These are phyloP conservation scores for Debaryomyces maramus DNA, from an alignment of 805 yeast species.

Conservation along the genomic window DNA sequence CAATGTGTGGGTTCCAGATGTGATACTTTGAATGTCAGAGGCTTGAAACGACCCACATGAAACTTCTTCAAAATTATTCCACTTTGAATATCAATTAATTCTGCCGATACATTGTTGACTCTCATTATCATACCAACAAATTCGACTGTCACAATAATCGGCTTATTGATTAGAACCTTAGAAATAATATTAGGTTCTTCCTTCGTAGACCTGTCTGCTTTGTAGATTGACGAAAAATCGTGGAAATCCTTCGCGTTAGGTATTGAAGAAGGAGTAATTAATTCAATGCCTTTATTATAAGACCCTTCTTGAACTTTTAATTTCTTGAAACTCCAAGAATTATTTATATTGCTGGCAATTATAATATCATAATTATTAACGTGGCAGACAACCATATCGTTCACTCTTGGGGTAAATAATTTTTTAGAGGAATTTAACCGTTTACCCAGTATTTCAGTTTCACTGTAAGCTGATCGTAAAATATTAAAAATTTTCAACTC, in stretches of 20 bases:
- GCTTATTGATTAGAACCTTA: constrained; percentile 24
- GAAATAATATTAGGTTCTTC: constrained; percentile 1
- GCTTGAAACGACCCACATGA: constrained; percentile 60
- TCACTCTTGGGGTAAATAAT: constrained; percentile 69
- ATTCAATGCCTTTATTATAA: constrained; percentile 36
- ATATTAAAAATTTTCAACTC: constrained; percentile 30
- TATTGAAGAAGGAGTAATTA: constrained; percentile 10
- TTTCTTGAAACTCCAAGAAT: constrained; percentile 61
- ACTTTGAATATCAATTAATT: constrained; percentile 73
- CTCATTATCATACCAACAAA: constrained; percentile 75
- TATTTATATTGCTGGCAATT: constrained; percentile 64
- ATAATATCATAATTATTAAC: constrained; percentile 51
- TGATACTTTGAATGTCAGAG: constrained; percentile 61
- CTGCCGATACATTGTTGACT: constrained; percentile 56
- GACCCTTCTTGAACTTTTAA: constrained; percentile 47
- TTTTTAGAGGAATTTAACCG: constrained; percentile 52
- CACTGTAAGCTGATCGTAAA: constrained; percentile 19
- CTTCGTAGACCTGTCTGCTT: neutral
- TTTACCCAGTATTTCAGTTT: constrained; percentile 5
- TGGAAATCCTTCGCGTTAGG: constrained; percentile 12
- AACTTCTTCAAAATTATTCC: constrained; percentile 68
- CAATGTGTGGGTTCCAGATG: constrained; percentile 89
- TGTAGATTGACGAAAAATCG: constrained; percentile 14
- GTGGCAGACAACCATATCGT: constrained; percentile 65
- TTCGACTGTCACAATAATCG: constrained; percentile 54